Evolutionary conservation across 805 yeast species (phyloP), one percentile per base, ranked within the genome.

Genomic region (Candida tammaniensis): DNA sequence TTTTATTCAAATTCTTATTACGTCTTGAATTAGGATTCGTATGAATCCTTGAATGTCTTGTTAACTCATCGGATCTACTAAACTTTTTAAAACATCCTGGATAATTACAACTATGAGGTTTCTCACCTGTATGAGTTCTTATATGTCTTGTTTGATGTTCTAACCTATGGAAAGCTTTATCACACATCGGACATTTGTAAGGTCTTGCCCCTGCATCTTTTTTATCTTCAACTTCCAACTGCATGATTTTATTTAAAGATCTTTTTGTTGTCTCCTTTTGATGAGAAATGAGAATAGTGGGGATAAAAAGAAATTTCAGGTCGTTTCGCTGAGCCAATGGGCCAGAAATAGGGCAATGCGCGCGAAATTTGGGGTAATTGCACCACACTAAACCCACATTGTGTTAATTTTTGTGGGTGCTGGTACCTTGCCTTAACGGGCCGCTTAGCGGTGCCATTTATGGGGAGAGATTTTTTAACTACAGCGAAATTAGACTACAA

Each of bases 91-190:
- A 63, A 54, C 91, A 82, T 0, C 84, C 84, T 0, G 83, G 82
- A 45, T 70, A 82, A 17, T 78, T 72, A 57, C 89, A 82, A n/a
- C 72, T 73, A 55, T 82, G 88, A 3, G 91, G 91, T 52, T 80
- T 82, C 50, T 83, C 89, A 17, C 91, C 91, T 0, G 91, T 82
- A 50, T 82, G 91, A 9, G 88, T 82, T 49, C 89, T 64, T 39
- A 82, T 80, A 49, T 82, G 91, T 49, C 91, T 70, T 7, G 88
- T 81, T 51, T 81, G 87, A 56, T 82, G 91, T 49, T 82, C 91
- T 27, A 82, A 55, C 38, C 91, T 65, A 51, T 81, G 86, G 52
- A 82, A 82, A 0, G 86, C 86, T 55, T 82, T 78, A 24, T 75
- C 76, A 53, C 91, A 82, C 51, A 80, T 68, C 4, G 87, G 82